Evolutionary conservation across 1,284 basidiomycete species (phyloP).

Genomic region (Leucoagaricus sp.): DNA sequence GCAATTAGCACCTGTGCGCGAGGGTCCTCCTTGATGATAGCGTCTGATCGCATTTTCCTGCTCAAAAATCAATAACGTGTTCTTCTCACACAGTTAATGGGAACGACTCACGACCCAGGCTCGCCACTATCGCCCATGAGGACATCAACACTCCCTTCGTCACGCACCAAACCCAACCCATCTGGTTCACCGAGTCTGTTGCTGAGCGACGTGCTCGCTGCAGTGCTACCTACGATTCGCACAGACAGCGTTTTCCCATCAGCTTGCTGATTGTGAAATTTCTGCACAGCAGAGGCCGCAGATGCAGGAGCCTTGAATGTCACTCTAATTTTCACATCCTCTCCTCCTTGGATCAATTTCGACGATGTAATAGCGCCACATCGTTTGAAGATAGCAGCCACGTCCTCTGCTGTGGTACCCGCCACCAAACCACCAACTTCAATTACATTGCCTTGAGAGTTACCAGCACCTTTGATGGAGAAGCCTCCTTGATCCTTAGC

Average conservation of each 20-base stretch:
- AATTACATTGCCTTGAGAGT: conserved; percentile 63
- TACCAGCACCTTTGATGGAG: conserved; percentile 75
- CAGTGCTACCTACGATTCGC: conserved; percentile 56
- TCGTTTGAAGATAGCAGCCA: conserved; percentile 82
- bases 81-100: background rate
- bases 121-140: conserved; percentile 55
- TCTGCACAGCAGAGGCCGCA: conserved; percentile 68
- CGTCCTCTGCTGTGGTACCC: conserved; percentile 84
- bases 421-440: conserved; percentile 74
- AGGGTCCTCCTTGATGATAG: conserved; percentile 66
- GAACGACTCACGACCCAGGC: conserved; percentile 57
- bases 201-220: conserved; percentile 51
- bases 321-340: conserved; percentile 66
- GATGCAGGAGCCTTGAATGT: conserved; percentile 68
- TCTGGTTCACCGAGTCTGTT: conserved; percentile 56
- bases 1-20: conserved; percentile 69
- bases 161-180: conserved; percentile 57
- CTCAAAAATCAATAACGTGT: conserved; percentile 9
- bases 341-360: conserved; percentile 41
- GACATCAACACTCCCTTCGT: conserved; percentile 69
- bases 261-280: conserved; percentile 80
- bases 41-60: conserved; percentile 87
- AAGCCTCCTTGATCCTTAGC: conserved; percentile 34
- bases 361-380: conserved; percentile 70
- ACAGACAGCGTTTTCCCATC: conserved; percentile 78